Base-by-base conservation (phyloP, 768 basidiomycete species). In the Russula dissimulans region DNA sequence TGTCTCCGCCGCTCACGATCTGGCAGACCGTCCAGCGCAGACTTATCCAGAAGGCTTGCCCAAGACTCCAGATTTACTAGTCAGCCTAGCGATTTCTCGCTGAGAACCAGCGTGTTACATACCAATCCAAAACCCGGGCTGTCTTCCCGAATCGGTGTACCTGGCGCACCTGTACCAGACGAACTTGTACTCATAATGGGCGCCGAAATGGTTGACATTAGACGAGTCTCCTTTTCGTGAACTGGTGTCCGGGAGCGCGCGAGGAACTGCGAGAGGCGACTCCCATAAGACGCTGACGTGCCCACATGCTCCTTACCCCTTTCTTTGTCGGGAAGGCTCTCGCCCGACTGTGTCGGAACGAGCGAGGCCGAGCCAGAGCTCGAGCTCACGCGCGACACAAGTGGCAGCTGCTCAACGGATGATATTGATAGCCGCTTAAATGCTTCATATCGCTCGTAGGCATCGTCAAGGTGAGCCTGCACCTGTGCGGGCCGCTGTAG, bases 1-100 rank as follows among this genome's bases (percentile, higher is more conserved):
- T 97, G 95, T 56, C 95, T 79, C 60, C 84, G 86, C 47, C 95
- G 79, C 70, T 98, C 95, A 26, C 76, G 76, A 1, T 79, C 70
- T 0, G 91, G 88, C 46, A 97, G 86, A 6, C 83, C 91, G 34
- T 87, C 87, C 22, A 97, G 71, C 0, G 89, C 91, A 38, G 84
- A 81, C 64, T 84, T 85, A 67, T 97, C 90, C 0, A 97, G 86
- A 52, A 97, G 74, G 70, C 93, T 95, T 8, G 91, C 86, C 95
- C 95, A 98, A 0, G 92, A 93, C 82, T 93, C 53, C 26, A 61
- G 46, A 34, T 41, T 39, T 34, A 60, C 14, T 58, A 52, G 5
- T 44, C 45, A 54, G 39, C 17, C 18, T 31, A 32, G 14, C 12
- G 6, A 36, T 51, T 44, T 29, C 34, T 26, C 10, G 32, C 22